phyloP scores from a whole-genome alignment of 208 protist species.

The Histomonas meleagridis region DNA sequence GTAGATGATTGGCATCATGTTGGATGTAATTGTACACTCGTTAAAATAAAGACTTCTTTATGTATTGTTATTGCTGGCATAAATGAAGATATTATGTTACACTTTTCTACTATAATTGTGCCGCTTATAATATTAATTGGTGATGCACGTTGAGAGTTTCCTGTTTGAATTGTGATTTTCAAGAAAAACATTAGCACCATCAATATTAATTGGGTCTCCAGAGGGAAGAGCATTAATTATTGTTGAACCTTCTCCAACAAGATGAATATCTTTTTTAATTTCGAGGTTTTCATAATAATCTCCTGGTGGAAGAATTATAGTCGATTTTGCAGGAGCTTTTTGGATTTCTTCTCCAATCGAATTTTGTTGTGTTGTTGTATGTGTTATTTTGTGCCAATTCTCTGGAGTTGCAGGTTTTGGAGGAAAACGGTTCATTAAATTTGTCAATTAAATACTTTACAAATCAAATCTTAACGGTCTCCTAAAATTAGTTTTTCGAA shows the following conservation, averaged over 20 bases:
- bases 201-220: neutral
- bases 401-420: too few relatives aligned
- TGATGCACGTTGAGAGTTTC: neutral
- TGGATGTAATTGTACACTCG: neutral
- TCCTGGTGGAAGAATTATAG: neutral
- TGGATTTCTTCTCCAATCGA: neutral
- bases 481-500: too few relatives aligned
- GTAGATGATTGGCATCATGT: neutral
- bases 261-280: neutral
- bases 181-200: neutral
- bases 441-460: too few relatives aligned
- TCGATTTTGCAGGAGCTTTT: neutral
- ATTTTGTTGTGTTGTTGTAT: too few relatives aligned
- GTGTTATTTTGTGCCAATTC: too few relatives aligned
- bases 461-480: too few relatives aligned
- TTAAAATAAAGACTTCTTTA: neutral
- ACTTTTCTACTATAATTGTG: neutral
- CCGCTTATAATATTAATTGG: neutral
- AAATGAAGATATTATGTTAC: neutral
- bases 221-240: neutral
- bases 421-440: too few relatives aligned
- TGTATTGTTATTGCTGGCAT: neutral
- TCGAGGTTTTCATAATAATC: neutral
- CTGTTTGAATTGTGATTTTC: neutral
- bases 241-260: neutral